Percentiles rank a stretch among this genome's conserved stretches.
Conservation (phyloP, 2,329 filamentous ascomycete species). For the Lecanoromycetidae sp. region DNA sequence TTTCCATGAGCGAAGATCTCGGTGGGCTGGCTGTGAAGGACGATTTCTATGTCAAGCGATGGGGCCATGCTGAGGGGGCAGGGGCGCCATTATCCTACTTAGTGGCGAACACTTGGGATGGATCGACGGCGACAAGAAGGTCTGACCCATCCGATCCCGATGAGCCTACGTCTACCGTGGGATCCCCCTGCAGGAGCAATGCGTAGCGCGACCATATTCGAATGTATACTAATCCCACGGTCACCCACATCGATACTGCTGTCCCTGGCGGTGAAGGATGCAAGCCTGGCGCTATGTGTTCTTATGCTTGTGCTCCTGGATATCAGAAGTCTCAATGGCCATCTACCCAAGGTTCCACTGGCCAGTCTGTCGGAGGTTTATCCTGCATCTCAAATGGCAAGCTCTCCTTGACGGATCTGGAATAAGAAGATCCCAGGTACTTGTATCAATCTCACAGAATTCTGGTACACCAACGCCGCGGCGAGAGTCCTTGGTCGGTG, state of each 20-base stretch:
- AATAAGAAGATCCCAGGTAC: slow-evolving; percentile 31
- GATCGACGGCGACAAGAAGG: too few species aligned
- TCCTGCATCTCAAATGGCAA: slow-evolving; percentile 62
- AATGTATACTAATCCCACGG: slow-evolving; percentile 38
- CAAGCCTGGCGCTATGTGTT: slow-evolving; percentile 60
- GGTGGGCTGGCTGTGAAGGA: too few species aligned
- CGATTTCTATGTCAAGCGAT: too few species aligned
- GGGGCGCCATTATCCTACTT: too few species aligned
- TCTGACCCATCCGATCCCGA: too few species aligned
- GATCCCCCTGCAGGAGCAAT: too few species aligned
- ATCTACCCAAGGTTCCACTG: slow-evolving; percentile 58
- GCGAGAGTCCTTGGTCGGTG: slow-evolving; percentile 25
- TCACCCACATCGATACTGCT: slow-evolving; percentile 55
- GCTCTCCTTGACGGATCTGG: slow-evolving; percentile 58
- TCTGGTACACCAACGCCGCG: slow-evolving; percentile 39
- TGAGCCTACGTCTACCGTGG: too few species aligned
- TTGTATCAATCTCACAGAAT: slow-evolving; percentile 36
- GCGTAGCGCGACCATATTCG: slow-evolving; percentile 37
- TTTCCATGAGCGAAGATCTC: too few species aligned
- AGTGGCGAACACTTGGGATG: too few species aligned
- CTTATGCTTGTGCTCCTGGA: slow-evolving; percentile 81
- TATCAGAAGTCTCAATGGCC: slow-evolving; percentile 94
- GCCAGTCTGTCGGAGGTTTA: slow-evolving; percentile 79
- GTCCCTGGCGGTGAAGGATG: slow-evolving; percentile 51
- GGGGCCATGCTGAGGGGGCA: too few species aligned